Conservation (phyloP, 2,329 filamentous ascomycete genomes). For the Malbranchea zuffiana region DNA sequence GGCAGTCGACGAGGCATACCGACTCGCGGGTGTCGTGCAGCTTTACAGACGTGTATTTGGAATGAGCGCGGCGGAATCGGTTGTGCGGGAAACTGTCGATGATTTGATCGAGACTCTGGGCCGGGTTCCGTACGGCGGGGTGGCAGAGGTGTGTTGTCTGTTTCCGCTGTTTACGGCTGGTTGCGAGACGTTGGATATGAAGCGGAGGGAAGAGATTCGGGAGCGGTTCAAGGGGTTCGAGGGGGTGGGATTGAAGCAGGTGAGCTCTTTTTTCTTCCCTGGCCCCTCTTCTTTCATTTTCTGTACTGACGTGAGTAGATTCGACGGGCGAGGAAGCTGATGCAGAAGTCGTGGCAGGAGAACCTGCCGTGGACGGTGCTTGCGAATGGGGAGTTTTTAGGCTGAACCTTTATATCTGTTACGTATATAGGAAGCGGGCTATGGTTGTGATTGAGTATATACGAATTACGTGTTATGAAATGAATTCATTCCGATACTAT, state of each 20-base stretch:
- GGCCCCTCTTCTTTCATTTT: neutral
- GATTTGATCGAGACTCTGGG: constrained; percentile 53
- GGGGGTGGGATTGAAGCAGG: constrained; percentile 65
- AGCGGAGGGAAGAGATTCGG: constrained; percentile 50
- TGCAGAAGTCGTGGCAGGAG: constrained; percentile 32
- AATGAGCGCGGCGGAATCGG: constrained; percentile 44
- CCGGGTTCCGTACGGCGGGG: constrained; percentile 53
- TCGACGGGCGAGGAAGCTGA: constrained; percentile 30
- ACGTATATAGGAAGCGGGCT: too few relatives aligned
- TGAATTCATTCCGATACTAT: too few relatives aligned
- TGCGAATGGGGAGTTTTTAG: constrained; percentile 31
- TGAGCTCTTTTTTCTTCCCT: constrained; percentile 29
- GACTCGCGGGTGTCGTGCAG: constrained; percentile 67
- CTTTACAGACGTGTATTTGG: constrained; percentile 62
- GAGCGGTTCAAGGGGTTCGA: constrained; percentile 58
- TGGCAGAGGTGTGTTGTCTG: constrained; percentile 62
- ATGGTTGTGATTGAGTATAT: too few relatives aligned
- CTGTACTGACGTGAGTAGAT: constrained; percentile 20
- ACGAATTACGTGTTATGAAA: too few relatives aligned
- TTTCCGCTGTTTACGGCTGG: constrained; percentile 79
- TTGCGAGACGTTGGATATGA: constrained; percentile 53
- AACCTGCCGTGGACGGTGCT: constrained; percentile 30
- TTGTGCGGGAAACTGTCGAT: constrained; percentile 53
- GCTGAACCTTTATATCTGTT: constrained; percentile 17
- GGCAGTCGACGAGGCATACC: constrained; percentile 67